phyloP scores from a whole-genome alignment of 176 grass and related monocot genomes.

The Rhynchospora tenuis region DNA sequence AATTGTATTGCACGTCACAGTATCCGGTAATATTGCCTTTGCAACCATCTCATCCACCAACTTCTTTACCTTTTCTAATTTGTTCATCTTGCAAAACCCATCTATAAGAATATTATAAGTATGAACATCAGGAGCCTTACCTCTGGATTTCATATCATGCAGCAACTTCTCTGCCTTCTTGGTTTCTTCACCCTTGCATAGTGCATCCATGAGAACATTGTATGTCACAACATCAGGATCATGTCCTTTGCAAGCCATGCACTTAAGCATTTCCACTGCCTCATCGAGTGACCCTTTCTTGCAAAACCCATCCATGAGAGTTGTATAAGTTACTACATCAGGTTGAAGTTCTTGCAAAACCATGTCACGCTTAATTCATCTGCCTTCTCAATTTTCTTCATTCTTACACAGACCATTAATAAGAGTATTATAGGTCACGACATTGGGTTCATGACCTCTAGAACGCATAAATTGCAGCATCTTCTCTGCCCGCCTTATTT shows the following conservation, averaged over 20 bases:
- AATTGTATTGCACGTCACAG: background rate
- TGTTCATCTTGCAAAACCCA: background rate
- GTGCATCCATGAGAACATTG: background rate
- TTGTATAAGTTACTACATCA: background rate
- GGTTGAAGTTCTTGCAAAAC: background rate
- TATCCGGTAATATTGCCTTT: background rate
- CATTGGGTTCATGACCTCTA: background rate
- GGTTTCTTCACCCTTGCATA: background rate
- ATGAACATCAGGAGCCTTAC: background rate
- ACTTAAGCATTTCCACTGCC: constrained; percentile 2
- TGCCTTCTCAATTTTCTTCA: background rate
- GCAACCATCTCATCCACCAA: constrained; percentile 2
- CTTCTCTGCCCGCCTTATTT: background rate
- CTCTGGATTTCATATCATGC: background rate
- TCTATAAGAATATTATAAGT: constrained; percentile 15
- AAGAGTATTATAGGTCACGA: background rate
- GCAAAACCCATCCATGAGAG: background rate
- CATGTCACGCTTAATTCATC: background rate
- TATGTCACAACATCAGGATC: background rate
- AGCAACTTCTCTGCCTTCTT: background rate
- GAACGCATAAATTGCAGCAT: constrained; percentile 12
- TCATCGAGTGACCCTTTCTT: background rate
- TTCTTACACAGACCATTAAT: background rate
- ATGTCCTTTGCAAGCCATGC: background rate
- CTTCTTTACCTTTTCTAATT: background rate